phyloP scores from a whole-genome alignment of 768 basidiomycete genomes.

The Baorangia bicolor region DNA sequence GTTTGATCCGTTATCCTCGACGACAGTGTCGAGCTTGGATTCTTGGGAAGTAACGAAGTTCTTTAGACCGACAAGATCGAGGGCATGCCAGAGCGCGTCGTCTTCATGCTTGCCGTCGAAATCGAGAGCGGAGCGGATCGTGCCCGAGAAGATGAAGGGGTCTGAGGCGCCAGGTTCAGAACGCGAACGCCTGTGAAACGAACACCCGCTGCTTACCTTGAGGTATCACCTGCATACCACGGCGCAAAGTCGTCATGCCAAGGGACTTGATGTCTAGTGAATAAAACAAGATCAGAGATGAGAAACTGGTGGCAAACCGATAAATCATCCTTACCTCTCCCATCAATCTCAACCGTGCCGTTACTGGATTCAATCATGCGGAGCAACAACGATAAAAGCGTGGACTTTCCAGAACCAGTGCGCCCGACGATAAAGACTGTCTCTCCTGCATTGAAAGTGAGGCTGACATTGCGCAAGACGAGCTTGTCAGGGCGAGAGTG shows the following conservation, averaged over 20 bases:
- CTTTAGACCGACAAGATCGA: constrained; percentile 47
- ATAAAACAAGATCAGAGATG: constrained; percentile 45
- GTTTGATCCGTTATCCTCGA: constrained; percentile 74
- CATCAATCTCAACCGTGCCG: constrained; percentile 78
- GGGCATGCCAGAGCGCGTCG: constrained; percentile 40
- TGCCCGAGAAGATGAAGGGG: constrained; percentile 35
- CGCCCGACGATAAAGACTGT: constrained; percentile 78
- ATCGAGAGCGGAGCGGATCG: constrained; percentile 30
- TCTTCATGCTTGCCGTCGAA: constrained; percentile 25
- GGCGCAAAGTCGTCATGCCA: constrained; percentile 40
- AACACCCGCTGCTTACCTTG: constrained; percentile 18
- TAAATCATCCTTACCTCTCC: constrained; percentile 38
- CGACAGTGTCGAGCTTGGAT: constrained; percentile 73
- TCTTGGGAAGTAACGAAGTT: constrained; percentile 70
- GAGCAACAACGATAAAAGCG: constrained; percentile 61
- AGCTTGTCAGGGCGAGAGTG: constrained; percentile 65
- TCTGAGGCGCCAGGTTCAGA: constrained; percentile 13
- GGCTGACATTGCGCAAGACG: constrained; percentile 56
- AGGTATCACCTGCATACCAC: constrained; percentile 31
- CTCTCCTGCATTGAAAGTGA: constrained; percentile 68
- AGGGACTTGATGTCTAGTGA: constrained; percentile 83
- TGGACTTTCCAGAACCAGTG: constrained; percentile 77
- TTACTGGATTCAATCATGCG: constrained; percentile 72
- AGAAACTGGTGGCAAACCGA: constrained; percentile 59
- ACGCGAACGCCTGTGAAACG: background rate